A percentile compares a stretch with the other conserved stretches of the same genome.
These are phyloP conservation scores for Curvularia sp. DNA, from an alignment of 2,329 filamentous ascomycete genomes.

Conservation along the genomic window DNA sequence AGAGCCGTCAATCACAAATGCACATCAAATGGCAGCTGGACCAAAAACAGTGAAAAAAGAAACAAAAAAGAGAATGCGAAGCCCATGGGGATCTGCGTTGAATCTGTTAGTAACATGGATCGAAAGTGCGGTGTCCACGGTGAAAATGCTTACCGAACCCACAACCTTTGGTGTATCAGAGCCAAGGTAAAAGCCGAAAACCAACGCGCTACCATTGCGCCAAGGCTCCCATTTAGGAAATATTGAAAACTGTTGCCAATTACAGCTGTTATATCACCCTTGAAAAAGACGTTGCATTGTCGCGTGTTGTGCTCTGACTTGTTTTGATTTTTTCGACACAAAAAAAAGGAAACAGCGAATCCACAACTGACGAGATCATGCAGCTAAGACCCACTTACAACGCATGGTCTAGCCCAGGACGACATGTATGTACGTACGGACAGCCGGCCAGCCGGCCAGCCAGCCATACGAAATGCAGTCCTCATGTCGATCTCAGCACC, in stretches of 20 bases:
- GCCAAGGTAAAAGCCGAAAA: slow-evolving; percentile 28
- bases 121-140: slow-evolving; percentile 13
- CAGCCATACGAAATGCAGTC: background rate
- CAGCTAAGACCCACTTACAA: background rate
- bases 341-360: background rate
- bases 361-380: background rate
- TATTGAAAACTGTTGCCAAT: slow-evolving; percentile 13
- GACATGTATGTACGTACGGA: background rate
- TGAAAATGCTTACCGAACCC: slow-evolving; percentile 22
- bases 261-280: slow-evolving; percentile 1
- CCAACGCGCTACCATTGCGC: slow-evolving; percentile 39
- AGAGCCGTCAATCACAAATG: background rate
- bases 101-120: slow-evolving; percentile 6
- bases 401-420: too few relatives aligned
- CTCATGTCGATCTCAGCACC: too few relatives aligned
- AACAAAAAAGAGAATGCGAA: slow-evolving; percentile 9
- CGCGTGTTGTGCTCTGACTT: background rate
- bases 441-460: background rate
- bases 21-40: background rate
- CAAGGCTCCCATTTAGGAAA: slow-evolving; percentile 27
- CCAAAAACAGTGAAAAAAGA: slow-evolving; percentile 14
- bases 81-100: slow-evolving; percentile 15
- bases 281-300: background rate
- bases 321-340: background rate
- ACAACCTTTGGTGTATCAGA: slow-evolving; percentile 32